Percentiles rank a stretch among this genome's conserved stretches.
phyloP scores from a whole-genome alignment of 441 rosid genomes.

The Rhodomyrtus psidioides region DNA sequence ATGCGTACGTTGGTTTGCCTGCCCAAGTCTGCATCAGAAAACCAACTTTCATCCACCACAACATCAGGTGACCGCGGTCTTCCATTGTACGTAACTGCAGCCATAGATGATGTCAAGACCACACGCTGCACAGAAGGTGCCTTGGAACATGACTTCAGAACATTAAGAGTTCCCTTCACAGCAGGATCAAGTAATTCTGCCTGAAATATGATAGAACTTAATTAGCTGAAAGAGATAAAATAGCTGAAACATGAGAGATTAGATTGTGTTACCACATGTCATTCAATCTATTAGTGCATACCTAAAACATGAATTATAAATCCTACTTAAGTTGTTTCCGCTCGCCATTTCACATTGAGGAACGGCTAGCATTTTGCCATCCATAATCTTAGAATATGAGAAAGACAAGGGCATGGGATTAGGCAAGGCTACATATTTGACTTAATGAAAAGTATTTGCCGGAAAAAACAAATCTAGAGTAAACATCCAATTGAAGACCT shows the following conservation, averaged over 20 bases:
- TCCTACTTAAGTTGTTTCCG: neutral
- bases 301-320: neutral
- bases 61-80: slow-evolving; percentile 77
- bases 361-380: neutral
- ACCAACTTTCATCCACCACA: slow-evolving; percentile 80
- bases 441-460: neutral
- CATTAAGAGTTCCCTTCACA: slow-evolving; percentile 85
- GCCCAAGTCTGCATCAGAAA: slow-evolving; percentile 54
- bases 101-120: slow-evolving; percentile 75
- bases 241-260: neutral
- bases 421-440: neutral
- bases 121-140: slow-evolving; percentile 61
- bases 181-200: slow-evolving; percentile 85
- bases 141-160: slow-evolving; percentile 65
- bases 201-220: slow-evolving; percentile 20
- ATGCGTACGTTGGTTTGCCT: slow-evolving; percentile 52
- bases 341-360: neutral
- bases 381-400: neutral
- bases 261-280: neutral
- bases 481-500: neutral
- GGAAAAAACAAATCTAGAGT: neutral
- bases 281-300: neutral
- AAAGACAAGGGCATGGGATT: neutral
- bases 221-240: neutral
- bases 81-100: slow-evolving; percentile 59